Conservation (phyloP, 2,329 filamentous ascomycete species). For the Ophiostoma pallidulum region DNA sequence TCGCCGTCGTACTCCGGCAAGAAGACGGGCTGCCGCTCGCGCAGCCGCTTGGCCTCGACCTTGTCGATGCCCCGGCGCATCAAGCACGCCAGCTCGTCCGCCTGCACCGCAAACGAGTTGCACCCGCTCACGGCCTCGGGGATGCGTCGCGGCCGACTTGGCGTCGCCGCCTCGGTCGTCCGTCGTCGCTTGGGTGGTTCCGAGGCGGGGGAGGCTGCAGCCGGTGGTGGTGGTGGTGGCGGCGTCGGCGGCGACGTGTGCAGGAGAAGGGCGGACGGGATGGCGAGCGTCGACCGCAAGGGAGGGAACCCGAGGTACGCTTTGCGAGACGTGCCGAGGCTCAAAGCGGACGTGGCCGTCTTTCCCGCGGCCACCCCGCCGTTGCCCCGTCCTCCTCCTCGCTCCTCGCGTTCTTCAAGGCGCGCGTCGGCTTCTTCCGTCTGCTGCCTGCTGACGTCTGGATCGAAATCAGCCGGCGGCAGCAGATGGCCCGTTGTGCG, state of each 20-base stretch:
- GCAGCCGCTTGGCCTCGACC: constrained; percentile 34
- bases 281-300: constrained; percentile 34
- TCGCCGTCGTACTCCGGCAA: constrained; percentile 10
- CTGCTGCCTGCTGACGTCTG: constrained; percentile 3
- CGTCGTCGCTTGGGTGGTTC: not conserved
- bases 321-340: constrained; percentile 28
- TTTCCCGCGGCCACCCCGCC: not conserved
- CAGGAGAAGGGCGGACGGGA: constrained; percentile 41
- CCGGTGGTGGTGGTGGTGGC: not conserved
- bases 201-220: too few relatives aligned
- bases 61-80: constrained; percentile 41
- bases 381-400: not conserved
- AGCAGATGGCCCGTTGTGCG: constrained; percentile 39
- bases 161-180: not conserved
- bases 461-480: constrained; percentile 26
- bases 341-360: constrained; percentile 5
- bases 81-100: constrained; percentile 34
- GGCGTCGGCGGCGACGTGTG: constrained; percentile 28
- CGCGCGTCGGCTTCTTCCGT: not conserved
- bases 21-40: constrained; percentile 28
- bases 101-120: constrained; percentile 39
- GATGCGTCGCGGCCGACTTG: not conserved
- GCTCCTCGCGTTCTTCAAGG: not conserved
- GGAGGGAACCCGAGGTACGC: constrained; percentile 41
- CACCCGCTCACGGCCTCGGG: constrained; percentile 17